Base-by-base conservation (phyloP, 2,329 filamentous ascomycete genomes). In the Chaetomium strumarium region DNA sequence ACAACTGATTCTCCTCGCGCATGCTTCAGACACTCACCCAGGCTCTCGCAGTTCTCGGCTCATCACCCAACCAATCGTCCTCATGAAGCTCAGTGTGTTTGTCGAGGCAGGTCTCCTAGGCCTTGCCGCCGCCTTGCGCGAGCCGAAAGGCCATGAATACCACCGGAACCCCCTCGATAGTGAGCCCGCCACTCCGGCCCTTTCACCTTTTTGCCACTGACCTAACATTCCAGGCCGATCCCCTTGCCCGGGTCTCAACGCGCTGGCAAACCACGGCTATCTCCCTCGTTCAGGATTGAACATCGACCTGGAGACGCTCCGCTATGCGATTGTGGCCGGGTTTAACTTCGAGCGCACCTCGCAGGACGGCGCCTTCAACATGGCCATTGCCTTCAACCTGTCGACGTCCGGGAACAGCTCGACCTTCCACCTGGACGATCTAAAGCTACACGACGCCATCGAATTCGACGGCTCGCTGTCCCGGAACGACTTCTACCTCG, bases 381-480 rank as follows among this genome's bases (percentile, higher is more conserved):
- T 59, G 13, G 55, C 60, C 7, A 68, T 73, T 41, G 31, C 43
- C 39, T 51, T 58, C 24, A 52, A 52, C 1, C 34, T 60, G 14
- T 62, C 65, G 0, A 66, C 65, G 8, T 64, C 65, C 5, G 64
- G 64, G 3, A 62, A 65, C 49, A 41, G 49, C 40, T 57, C 49
- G 14, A 66, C 64, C 8, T 62, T 67, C 53, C 61, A 67, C 54
- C 52, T 67, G 0, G 59, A 60, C 30, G 66, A 67, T 33, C 52
- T 67, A 1, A 52, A 58, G n/a, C 50, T 46, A 16, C 63, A 66
- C 42, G 59, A 58, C 40, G 58, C 63, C 30, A 65, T 69, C 48
- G 67, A 69, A 48, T 64, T 67, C 46, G 67, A 69, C 51, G 66
- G 66, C 14, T 67, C 64, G 13, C 55, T 68, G 7, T 66, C 64